These are phyloP conservation scores for Protomyces inouyei DNA, from an alignment of 1,139 yeast species.

Conservation along the genomic window DNA sequence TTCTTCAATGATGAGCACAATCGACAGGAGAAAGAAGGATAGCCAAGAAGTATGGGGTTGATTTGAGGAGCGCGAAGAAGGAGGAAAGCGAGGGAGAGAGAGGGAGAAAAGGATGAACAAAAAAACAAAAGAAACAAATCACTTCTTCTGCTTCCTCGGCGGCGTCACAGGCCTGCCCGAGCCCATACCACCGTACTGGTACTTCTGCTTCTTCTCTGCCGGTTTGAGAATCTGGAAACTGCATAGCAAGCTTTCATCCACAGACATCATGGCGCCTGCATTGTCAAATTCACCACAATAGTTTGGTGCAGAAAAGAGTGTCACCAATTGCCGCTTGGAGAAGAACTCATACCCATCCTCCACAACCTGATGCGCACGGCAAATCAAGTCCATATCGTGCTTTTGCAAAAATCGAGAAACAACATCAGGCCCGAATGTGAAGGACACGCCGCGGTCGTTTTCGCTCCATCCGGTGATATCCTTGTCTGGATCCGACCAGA, in stretches of 20 bases:
- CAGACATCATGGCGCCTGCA: slow-evolving; percentile 99
- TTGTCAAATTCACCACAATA: slow-evolving; percentile 98
- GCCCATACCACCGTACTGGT: slow-evolving; percentile 51
- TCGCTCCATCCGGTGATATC: slow-evolving; percentile 98
- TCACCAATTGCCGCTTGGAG: slow-evolving; percentile 89
- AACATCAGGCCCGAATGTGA: slow-evolving; percentile 96
- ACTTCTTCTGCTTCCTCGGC: slow-evolving; percentile 60
- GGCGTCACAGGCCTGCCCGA: slow-evolving; percentile 51
- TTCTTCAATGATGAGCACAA: too few relatives aligned
- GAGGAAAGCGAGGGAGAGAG: too few relatives aligned
- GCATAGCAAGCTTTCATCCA: slow-evolving; percentile 89
- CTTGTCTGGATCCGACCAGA: slow-evolving; percentile 98
- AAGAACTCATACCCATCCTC: slow-evolving; percentile 98
- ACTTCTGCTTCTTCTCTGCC: slow-evolving; percentile 87
- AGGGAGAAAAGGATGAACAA: not conserved
- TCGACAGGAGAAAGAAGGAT: too few relatives aligned
- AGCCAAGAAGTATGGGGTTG: too few relatives aligned
- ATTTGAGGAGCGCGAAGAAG: too few relatives aligned
- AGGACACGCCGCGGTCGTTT: slow-evolving; percentile 96
- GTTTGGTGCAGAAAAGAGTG: slow-evolving; percentile 92
- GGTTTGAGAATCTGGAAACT: slow-evolving; percentile 97
- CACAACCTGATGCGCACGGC: slow-evolving; percentile 98
- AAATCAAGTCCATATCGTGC: slow-evolving; percentile 94
- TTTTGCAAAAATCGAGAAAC: slow-evolving; percentile 89
- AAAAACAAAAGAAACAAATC: not conserved